A percentile compares a stretch with the other conserved stretches of the same genome.
phyloP scores from a whole-genome alignment of 345 rosid species.

The Conringia planisiliqua region DNA sequence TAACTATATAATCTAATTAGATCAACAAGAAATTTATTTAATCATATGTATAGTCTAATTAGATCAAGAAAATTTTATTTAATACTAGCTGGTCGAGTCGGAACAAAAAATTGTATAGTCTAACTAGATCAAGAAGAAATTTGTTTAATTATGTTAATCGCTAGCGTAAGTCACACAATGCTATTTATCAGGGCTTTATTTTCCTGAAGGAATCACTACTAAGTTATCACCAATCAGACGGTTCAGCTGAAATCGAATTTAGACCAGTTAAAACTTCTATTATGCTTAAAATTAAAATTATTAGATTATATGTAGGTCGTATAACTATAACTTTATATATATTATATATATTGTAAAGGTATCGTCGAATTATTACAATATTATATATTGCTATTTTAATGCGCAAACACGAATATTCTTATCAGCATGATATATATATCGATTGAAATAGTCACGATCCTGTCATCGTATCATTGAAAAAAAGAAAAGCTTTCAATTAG shows the following conservation, averaged over 20 bases:
- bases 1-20: too few species aligned
- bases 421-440: background rate
- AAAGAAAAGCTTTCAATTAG: background rate
- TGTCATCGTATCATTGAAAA: slow-evolving; percentile 10
- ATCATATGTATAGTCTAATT: background rate
- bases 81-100: too few species aligned
- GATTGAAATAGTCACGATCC: background rate
- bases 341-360: background rate
- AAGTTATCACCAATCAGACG: background rate
- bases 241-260: too few species aligned
- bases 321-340: too few species aligned
- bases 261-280: too few species aligned
- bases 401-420: slow-evolving; percentile 21
- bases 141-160: background rate
- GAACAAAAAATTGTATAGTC: too few species aligned
- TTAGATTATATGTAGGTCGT: too few species aligned
- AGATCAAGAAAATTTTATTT: too few species aligned
- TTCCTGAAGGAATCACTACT: background rate
- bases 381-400: background rate
- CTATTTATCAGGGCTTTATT: background rate
- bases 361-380: background rate
- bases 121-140: background rate
- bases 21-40: too few species aligned
- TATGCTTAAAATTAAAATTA: too few species aligned
- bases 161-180: background rate